Percentiles rank a stretch among this genome's conserved stretches.
Conservation (phyloP, 2,329 filamentous ascomycete genomes). For the Chalaropsis thielavioides region DNA sequence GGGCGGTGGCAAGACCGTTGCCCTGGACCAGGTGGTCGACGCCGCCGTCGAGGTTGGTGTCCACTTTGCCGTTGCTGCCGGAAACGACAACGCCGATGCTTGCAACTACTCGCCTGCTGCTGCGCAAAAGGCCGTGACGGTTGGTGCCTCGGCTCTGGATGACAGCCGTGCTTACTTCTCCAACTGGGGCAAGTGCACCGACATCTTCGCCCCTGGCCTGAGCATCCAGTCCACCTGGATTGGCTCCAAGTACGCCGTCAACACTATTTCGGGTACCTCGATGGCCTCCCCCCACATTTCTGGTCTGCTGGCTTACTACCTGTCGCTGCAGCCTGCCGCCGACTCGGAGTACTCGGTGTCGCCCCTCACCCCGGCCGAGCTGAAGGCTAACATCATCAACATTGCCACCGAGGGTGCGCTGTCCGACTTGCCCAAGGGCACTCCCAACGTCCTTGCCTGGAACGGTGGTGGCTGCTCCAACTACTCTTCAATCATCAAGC, state of each 20-base stretch:
- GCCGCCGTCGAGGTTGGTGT: slow-evolving; percentile 82
- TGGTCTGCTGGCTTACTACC: slow-evolving; percentile 93
- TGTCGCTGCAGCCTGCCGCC: slow-evolving; percentile 80
- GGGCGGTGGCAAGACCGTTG: slow-evolving; percentile 87
- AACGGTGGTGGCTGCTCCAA: slow-evolving; percentile 93
- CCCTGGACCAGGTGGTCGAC: slow-evolving; percentile 84
- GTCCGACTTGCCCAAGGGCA: slow-evolving; percentile 68
- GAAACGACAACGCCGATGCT: slow-evolving; percentile 96
- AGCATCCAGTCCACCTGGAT: slow-evolving; percentile 99
- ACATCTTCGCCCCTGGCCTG: slow-evolving; percentile 94
- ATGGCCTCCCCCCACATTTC: slow-evolving; percentile 97
- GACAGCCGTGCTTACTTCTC: slow-evolving; percentile 99
- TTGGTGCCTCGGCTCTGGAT: slow-evolving; percentile 82
- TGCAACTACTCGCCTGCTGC: slow-evolving; percentile 98
- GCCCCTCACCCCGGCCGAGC: slow-evolving; percentile 78
- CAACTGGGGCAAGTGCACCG: slow-evolving; percentile 98
- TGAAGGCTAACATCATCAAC: slow-evolving; percentile 77
- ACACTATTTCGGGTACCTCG: slow-evolving; percentile 98
- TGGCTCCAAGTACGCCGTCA: slow-evolving; percentile 85
- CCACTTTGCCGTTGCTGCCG: slow-evolving; percentile 95
- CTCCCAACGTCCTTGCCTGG: slow-evolving; percentile 93
- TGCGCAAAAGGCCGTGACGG: slow-evolving; percentile 80
- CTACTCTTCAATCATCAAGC: slow-evolving; percentile 67
- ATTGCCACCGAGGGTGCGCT: slow-evolving; percentile 70
- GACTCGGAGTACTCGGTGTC: slow-evolving; percentile 87